phyloP scores from a whole-genome alignment of 176 grass and related monocot genomes.

The Hyparrhenia diplandra region DNA sequence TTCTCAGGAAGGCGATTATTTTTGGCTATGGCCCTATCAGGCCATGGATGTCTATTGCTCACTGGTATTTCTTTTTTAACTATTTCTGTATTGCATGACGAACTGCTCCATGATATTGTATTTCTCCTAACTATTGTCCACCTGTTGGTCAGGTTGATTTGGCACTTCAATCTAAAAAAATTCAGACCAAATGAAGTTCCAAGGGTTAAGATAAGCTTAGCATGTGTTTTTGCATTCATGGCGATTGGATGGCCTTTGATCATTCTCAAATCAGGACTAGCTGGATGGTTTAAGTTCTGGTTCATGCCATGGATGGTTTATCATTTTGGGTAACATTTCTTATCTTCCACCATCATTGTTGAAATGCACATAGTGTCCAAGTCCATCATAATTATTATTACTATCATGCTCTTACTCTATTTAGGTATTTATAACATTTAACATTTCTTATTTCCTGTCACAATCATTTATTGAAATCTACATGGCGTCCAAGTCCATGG shows the following conservation, averaged over 20 bases:
- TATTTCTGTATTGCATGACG: background rate
- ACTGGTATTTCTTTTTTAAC: constrained; percentile 65
- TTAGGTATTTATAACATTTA: constrained; percentile 74
- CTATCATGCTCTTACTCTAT: background rate
- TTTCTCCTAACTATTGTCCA: constrained; percentile 19
- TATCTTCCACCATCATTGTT: background rate
- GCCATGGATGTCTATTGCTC: constrained; percentile 96
- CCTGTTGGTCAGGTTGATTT: constrained; percentile 58
- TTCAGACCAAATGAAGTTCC: constrained; percentile 78
- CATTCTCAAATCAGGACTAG: constrained; percentile 71
- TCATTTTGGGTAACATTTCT: constrained; percentile 85
- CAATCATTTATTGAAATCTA: background rate
- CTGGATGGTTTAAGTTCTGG: constrained; percentile 97
- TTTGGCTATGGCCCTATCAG: constrained; percentile 91
- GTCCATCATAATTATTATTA: background rate
- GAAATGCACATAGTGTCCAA: constrained; percentile 2
- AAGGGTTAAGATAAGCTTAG: constrained; percentile 97
- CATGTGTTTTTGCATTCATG: constrained; percentile 85
- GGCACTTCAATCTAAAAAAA: constrained; percentile 90
- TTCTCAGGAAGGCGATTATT: constrained; percentile 82
- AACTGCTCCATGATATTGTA: constrained; percentile 6
- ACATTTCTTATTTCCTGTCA: constrained; percentile 14
- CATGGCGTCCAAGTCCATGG: background rate
- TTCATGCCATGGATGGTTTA: constrained; percentile 97
- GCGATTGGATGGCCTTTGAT: constrained; percentile 97